Conservation (phyloP, 352 stramenopile genomes). For the Phytophthora foliorum region DNA sequence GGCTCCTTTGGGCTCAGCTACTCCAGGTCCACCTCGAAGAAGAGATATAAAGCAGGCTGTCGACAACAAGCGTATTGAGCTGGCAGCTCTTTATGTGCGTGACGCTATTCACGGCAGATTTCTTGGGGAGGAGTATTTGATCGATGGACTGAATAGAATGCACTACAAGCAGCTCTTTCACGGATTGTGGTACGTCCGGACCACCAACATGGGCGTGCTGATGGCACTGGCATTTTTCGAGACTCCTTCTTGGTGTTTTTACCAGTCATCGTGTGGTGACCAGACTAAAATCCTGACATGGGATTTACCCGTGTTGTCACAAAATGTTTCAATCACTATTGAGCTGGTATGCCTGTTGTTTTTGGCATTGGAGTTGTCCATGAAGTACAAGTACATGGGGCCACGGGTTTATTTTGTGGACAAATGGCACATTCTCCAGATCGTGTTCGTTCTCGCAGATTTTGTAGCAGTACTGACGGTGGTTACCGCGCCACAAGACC, state of each 20-base stretch:
- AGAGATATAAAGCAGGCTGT: background rate
- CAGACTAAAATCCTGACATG: slow-evolving; percentile 40
- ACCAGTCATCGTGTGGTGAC: slow-evolving; percentile 46
- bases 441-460: slow-evolving; percentile 54
- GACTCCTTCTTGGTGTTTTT: slow-evolving; percentile 68
- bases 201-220: slow-evolving; percentile 58
- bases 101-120: slow-evolving; percentile 59
- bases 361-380: slow-evolving; percentile 50
- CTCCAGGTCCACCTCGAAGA: slow-evolving; percentile 3
- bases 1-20: slow-evolving; percentile 13
- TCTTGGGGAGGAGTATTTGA: slow-evolving; percentile 58
- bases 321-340: slow-evolving; percentile 41
- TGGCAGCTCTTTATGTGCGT: slow-evolving; percentile 59
- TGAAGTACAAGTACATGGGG: slow-evolving; percentile 64
- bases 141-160: slow-evolving; percentile 54
- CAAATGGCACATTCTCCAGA: slow-evolving; percentile 64
- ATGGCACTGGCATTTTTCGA: slow-evolving; percentile 65
- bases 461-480: slow-evolving; percentile 53
- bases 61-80: slow-evolving; percentile 37
- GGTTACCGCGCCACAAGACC: slow-evolving; percentile 29
- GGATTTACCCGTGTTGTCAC: slow-evolving; percentile 45
- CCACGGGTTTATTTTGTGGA: slow-evolving; percentile 62
- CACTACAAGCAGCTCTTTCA: slow-evolving; percentile 67
- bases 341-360: slow-evolving; percentile 58
- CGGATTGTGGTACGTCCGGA: slow-evolving; percentile 48